Percentiles rank a stretch among this genome's conserved stretches.
Conservation (phyloP, 306 rosid species). For the Phaseolus lunatus region DNA sequence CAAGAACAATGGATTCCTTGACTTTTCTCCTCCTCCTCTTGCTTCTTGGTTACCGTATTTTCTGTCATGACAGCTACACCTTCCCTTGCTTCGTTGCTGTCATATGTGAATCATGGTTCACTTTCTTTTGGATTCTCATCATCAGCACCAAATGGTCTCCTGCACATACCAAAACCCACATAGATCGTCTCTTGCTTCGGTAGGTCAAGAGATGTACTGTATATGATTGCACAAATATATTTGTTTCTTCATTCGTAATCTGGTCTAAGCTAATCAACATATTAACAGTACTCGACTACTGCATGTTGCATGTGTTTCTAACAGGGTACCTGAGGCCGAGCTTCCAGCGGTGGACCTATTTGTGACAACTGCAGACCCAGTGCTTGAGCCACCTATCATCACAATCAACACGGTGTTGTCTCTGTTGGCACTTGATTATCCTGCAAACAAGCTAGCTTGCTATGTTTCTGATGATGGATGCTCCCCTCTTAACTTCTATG, state of each 20-base stretch:
- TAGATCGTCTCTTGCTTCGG: conserved; percentile 49
- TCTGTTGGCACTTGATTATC: conserved; percentile 75
- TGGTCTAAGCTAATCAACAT: too few species aligned
- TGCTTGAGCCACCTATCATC: conserved; percentile 77
- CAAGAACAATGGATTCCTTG: conserved; percentile 46
- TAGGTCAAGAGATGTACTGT: too few species aligned
- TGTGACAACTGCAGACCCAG: conserved; percentile 78
- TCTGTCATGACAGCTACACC: conserved; percentile 17
- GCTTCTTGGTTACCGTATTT: conserved; percentile 54
- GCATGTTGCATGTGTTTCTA: too few species aligned
- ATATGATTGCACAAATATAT: too few species aligned
- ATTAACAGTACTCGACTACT: too few species aligned
- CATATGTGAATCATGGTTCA: conserved; percentile 69
- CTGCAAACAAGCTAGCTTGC: conserved; percentile 73
- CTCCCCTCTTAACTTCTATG: conserved; percentile 57
- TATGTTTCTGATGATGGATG: conserved; percentile 87
- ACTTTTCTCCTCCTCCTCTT: conserved; percentile 52
- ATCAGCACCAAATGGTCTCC: conserved; percentile 64
- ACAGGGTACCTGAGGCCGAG: conserved; percentile 49
- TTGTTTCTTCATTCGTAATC: too few species aligned
- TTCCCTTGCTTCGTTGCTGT: conserved; percentile 63
- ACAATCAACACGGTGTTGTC: conserved; percentile 74
- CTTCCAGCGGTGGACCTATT: conserved; percentile 75
- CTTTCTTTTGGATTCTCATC: conserved; percentile 51
- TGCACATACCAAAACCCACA: conserved; percentile 48